Evolutionary conservation across 176 grass and related monocot species (phyloP).

Genomic region (Oropetium thomaeum): DNA sequence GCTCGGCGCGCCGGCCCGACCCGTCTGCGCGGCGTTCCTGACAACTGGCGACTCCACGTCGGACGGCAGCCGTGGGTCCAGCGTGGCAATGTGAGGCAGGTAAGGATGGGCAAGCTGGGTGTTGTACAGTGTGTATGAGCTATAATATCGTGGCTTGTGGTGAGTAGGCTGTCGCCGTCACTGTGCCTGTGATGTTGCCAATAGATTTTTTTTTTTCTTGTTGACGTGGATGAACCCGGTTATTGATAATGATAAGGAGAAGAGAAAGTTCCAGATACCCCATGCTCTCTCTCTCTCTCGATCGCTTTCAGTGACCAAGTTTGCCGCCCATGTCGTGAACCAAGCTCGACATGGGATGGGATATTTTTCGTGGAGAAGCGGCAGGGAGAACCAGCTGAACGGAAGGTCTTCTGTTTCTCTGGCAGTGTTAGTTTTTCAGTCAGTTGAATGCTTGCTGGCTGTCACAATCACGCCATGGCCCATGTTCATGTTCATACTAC

Average conservation of each 20-base stretch:
- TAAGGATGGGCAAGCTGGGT: neutral
- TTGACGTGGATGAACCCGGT: neutral
- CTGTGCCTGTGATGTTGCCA: neutral
- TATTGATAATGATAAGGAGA: neutral
- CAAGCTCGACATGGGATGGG: neutral
- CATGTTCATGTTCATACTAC: neutral
- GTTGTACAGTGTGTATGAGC: neutral
- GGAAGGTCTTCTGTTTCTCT: too few species aligned
- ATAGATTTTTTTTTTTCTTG: neutral
- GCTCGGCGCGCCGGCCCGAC: conserved; percentile 27
- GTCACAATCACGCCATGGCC: neutral
- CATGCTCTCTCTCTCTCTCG: too few species aligned
- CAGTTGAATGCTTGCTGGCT: neutral
- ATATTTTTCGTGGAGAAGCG: neutral
- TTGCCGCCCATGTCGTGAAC: neutral
- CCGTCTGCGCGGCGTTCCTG: conserved; percentile 32
- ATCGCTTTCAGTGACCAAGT: neutral
- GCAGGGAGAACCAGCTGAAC: neutral
- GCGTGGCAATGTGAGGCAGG: conserved; percentile 25
- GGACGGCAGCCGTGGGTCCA: conserved; percentile 8
- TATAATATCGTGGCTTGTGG: neutral
- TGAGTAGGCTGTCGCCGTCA: conserved; percentile 1
- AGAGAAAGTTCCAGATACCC: neutral
- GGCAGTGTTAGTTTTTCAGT: neutral
- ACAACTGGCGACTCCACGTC: conserved; percentile 12